These are phyloP conservation scores for Acer yangbiense DNA, from an alignment of 345 rosid genomes.

Conservation along the genomic window DNA sequence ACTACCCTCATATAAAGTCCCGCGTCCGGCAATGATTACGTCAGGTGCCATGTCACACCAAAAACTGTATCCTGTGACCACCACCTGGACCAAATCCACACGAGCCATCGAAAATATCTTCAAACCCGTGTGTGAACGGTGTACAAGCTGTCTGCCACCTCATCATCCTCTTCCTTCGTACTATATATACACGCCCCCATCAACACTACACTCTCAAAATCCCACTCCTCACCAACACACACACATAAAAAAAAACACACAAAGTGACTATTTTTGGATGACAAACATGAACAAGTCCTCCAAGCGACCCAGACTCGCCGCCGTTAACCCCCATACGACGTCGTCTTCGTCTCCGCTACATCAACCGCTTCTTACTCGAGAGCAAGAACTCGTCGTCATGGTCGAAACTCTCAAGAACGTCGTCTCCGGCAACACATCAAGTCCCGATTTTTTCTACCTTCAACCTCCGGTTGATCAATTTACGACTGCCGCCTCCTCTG, in stretches of 20 bases:
- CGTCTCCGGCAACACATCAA: constrained; percentile 29
- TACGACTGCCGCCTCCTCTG: constrained; percentile 16
- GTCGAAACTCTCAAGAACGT: constrained; percentile 53
- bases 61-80: neutral
- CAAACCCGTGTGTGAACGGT: constrained; percentile 31
- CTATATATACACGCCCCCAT: constrained; percentile 12
- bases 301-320: constrained; percentile 30
- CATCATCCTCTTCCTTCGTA: neutral
- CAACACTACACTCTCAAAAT: too few relatives aligned
- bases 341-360: neutral
- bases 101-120: neutral
- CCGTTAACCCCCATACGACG: constrained; percentile 1
- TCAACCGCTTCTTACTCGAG: constrained; percentile 41
- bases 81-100: neutral
- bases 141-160: constrained; percentile 24
- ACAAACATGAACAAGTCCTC: constrained; percentile 37
- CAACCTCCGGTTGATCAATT: neutral
- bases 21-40: neutral
- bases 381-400: constrained; percentile 68
- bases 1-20: neutral
- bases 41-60: constrained; percentile 8
- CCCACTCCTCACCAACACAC: neutral
- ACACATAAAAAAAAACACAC: neutral
- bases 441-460: neutral
- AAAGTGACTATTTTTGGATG: too few relatives aligned